phyloP scores from a whole-genome alignment of 495 filamentous ascomycete genomes.

The Aspergillus leporis region DNA sequence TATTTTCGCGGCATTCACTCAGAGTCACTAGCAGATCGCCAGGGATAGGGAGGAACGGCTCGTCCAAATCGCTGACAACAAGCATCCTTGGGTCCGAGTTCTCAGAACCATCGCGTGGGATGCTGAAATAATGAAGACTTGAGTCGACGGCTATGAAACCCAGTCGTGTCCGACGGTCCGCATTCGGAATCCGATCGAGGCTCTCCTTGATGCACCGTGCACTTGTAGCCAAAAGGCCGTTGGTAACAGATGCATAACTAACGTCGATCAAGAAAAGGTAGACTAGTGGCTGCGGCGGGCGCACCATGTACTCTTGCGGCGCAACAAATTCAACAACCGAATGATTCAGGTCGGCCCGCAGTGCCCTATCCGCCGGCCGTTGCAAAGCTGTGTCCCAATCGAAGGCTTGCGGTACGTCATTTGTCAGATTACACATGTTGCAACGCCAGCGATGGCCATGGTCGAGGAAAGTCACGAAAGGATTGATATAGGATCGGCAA shows the following conservation, averaged over 20 bases:
- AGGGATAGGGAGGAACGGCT: constrained; percentile 94
- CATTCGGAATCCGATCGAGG: constrained; percentile 94
- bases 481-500: constrained; percentile 96
- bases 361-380: constrained; percentile 85
- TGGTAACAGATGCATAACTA: constrained; percentile 87
- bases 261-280: constrained; percentile 98
- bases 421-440: constrained; percentile 99
- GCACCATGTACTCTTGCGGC: constrained; percentile 99
- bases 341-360: constrained; percentile 88
- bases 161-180: constrained; percentile 85
- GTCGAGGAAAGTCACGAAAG: constrained; percentile 93
- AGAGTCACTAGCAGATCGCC: constrained; percentile 90
- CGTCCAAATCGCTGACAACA: constrained; percentile 92
- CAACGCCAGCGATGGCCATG: constrained; percentile 98
- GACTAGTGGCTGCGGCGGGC: constrained; percentile 94
- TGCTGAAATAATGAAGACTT: constrained; percentile 91
- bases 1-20: constrained; percentile 82
- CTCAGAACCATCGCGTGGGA: constrained; percentile 84
- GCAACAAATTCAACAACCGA: constrained; percentile 95
- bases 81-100: constrained; percentile 84
- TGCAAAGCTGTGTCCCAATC: constrained; percentile 94
- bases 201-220: constrained; percentile 94
- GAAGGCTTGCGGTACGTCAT: constrained; percentile 97
- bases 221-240: constrained; percentile 90
- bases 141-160: constrained; percentile 97